Percentiles rank a stretch among this genome's conserved stretches.
Evolutionary conservation across 139 green algal genomes (phyloP).

Genomic region (Raphidocelis subcapitata): DNA sequence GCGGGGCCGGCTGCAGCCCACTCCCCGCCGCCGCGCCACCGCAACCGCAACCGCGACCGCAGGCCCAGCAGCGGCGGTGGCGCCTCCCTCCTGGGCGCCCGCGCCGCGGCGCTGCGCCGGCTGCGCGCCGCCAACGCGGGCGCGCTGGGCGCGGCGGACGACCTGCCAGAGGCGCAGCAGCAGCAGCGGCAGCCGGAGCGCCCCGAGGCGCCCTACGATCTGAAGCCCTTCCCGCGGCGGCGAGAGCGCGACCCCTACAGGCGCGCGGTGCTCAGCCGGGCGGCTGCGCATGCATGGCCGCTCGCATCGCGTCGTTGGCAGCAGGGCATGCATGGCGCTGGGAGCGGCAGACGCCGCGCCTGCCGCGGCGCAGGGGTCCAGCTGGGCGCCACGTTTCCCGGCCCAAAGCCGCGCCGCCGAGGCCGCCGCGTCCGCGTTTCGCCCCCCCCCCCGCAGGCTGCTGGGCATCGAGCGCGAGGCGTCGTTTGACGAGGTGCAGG

Average conservation of each 20-base stretch:
- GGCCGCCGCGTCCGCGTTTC: background rate
- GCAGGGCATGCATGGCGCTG: background rate
- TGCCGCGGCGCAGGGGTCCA: background rate
- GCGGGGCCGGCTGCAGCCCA: too few species aligned
- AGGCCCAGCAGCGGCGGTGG: too few species aligned
- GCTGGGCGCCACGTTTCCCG: background rate
- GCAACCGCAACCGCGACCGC: too few species aligned
- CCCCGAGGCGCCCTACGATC: slow-evolving; percentile 2
- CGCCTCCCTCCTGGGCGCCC: too few species aligned
- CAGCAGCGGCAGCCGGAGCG: background rate
- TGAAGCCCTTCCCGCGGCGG: slow-evolving; percentile 63
- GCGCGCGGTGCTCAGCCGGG: slow-evolving; percentile 13
- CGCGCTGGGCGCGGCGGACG: slow-evolving; percentile 21
- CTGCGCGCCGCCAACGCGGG: slow-evolving; percentile 27
- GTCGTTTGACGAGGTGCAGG: slow-evolving; percentile 81
- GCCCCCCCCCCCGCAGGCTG: slow-evolving; percentile 36
- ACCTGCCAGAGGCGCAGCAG: slow-evolving; percentile 1
- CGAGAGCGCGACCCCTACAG: slow-evolving; percentile 78
- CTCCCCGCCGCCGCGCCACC: too few species aligned
- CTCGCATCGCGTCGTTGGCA: background rate
- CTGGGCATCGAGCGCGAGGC: slow-evolving; percentile 70
- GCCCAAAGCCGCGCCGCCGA: background rate
- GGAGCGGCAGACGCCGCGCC: background rate
- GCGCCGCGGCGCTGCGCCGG: background rate
- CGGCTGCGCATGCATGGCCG: background rate